phyloP scores from a whole-genome alignment of 1,284 basidiomycete genomes.

The Inonotus hispidus region DNA sequence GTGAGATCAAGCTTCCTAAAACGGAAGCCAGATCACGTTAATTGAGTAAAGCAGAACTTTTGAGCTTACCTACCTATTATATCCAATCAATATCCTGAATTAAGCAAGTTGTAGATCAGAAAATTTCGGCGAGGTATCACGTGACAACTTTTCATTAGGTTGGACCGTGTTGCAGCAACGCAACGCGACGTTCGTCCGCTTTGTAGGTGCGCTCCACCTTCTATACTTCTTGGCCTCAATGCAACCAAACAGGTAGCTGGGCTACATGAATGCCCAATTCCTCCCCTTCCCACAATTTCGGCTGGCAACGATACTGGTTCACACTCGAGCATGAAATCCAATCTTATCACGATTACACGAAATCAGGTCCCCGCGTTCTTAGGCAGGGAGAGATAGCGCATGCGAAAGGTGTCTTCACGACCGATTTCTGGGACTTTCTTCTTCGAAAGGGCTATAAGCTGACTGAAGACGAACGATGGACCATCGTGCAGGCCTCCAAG shows the following conservation, averaged over 20 bases:
- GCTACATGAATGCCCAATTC: not conserved
- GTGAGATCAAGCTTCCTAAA: too few relatives aligned
- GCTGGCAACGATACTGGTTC: conserved; percentile 10
- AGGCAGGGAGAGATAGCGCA: conserved; percentile 6
- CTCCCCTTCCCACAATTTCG: not conserved
- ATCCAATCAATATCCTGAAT: too few relatives aligned
- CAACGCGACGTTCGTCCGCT: not conserved
- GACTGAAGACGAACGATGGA: not conserved
- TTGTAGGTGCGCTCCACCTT: not conserved
- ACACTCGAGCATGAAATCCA: not conserved
- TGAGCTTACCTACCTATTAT: too few relatives aligned
- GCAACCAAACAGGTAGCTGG: not conserved
- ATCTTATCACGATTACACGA: not conserved
- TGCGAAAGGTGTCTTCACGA: conserved; percentile 5
- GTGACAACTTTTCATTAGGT: too few relatives aligned
- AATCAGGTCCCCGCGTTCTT: not conserved
- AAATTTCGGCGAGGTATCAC: too few relatives aligned
- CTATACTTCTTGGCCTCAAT: not conserved
- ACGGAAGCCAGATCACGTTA: too few relatives aligned
- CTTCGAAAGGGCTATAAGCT: not conserved
- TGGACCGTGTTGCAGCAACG: too few relatives aligned
- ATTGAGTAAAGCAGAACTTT: too few relatives aligned
- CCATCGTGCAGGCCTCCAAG: not conserved
- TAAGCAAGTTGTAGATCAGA: too few relatives aligned
- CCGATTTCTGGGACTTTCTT: conserved; percentile 1